Evolutionary conservation across 495 filamentous ascomycete genomes (phyloP), one percentile per base, ranked within the genome.

Genomic region (Aspergillus conjunctus): DNA sequence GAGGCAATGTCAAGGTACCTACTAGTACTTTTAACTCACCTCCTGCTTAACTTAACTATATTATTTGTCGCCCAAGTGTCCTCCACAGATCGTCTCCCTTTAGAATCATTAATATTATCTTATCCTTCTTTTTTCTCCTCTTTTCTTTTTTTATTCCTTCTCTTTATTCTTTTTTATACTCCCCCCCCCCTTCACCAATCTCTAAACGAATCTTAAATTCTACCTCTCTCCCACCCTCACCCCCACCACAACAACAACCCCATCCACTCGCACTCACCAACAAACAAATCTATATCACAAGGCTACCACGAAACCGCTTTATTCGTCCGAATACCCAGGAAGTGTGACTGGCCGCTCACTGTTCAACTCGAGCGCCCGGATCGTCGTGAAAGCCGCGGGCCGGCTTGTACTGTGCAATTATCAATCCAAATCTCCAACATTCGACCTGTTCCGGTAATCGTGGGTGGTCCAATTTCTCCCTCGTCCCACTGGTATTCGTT

Each of bases 1-100:
- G 61, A 61, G 65, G 58, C 65, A 64, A 68, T 67, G 65, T 64
- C 64, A 66, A 43, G 14, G 20, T 39, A 52, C n/a, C n/a, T n/a
- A n/a, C n/a, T n/a, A 48, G 58, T 67, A 64, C 65, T 68, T 64
- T 64, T 60, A 59, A 50, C 46, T 58, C 60, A 55, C 53, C 45
- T 57, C 26, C 26, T 26, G 26, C 26, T 26, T 26, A 26, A 57
- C 57, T 59, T 52, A 58, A 60, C 53, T 58, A 63, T 61, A 63
- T 63, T 62, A 62, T 54, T 66, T 62, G 48, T 66, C 58, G 61
- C 58, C 58, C 58, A 55, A 61, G 26, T 56, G 41, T 67, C 49
- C 58, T 61, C 55, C 43, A 43, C 50, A 56, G 21, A 21, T n/a
- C 48, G 3, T 45, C 37, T 61, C 33, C 22, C 20, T 52, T 53